Percentiles rank a stretch among this genome's conserved stretches.
Evolutionary conservation across 441 rosid genomes (phyloP).

Genomic region (Theobroma grandiflorum): DNA sequence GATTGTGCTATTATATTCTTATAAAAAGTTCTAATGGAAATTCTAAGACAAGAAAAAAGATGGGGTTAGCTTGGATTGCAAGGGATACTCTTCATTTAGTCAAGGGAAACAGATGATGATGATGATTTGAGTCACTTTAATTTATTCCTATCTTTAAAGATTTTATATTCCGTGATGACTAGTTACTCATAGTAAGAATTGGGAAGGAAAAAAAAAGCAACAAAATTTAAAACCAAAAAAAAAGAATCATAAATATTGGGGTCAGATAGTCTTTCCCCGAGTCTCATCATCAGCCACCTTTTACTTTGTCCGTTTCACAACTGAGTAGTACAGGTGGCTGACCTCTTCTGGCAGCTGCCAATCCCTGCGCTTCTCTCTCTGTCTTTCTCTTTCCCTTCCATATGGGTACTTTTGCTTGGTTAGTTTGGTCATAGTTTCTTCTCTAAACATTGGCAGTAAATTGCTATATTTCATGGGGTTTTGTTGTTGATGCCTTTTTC

Average conservation of each 20-base stretch:
- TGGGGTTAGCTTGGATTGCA: conserved; percentile 56
- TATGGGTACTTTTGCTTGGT: conserved; percentile 35
- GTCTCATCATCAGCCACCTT: conserved; percentile 54
- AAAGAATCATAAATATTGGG: conserved; percentile 29
- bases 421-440: conserved; percentile 42
- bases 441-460: conserved; percentile 42
- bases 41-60: conserved; percentile 25
- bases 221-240: background rate
- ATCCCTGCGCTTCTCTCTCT: conserved; percentile 31
- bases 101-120: conserved; percentile 19
- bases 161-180: conserved; percentile 8
- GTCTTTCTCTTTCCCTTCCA: conserved; percentile 24
- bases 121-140: conserved; percentile 24
- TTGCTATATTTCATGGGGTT: conserved; percentile 29
- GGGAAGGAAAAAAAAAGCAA: background rate
- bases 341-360: conserved; percentile 42
- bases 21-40: background rate
- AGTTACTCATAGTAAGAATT: background rate
- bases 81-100: conserved; percentile 46
- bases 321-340: conserved; percentile 46
- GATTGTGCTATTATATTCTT: background rate
- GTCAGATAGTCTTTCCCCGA: conserved; percentile 9
- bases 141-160: background rate
- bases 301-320: conserved; percentile 71
- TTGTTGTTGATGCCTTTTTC: background rate